A percentile compares a stretch with the other conserved stretches of the same genome.
Conservation (phyloP, 352 stramenopile species). For the Globisporangium nunn region DNA sequence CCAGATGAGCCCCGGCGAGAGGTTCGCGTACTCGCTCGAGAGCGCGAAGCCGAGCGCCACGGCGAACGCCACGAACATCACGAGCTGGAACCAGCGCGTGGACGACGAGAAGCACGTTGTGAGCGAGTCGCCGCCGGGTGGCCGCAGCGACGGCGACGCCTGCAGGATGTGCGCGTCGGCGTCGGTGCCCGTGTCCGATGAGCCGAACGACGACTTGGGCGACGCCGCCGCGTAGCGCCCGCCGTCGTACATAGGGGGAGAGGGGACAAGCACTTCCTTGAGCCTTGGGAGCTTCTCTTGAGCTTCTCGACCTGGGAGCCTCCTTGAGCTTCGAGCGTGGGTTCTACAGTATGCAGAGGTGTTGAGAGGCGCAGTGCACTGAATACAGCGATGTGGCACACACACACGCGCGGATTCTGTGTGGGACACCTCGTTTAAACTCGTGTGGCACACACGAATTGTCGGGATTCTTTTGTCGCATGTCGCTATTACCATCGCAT, state of each 20-base stretch:
- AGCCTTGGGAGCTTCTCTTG: too few species aligned
- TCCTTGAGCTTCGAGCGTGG: too few species aligned
- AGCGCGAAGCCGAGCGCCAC: slow-evolving; percentile 53
- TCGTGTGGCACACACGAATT: not conserved
- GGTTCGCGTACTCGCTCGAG: slow-evolving; percentile 57
- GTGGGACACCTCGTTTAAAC: too few species aligned
- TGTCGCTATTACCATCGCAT: not conserved
- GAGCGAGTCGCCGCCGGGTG: slow-evolving; percentile 17
- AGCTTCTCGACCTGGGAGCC: too few species aligned
- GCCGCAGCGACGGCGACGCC: slow-evolving; percentile 11
- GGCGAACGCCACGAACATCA: slow-evolving; percentile 79
- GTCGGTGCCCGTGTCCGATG: slow-evolving; percentile 29
- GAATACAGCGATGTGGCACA: too few species aligned
- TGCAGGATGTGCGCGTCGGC: slow-evolving; percentile 43
- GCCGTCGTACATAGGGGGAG: not conserved
- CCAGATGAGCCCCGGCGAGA: slow-evolving; percentile 80
- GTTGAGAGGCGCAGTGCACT: too few species aligned
- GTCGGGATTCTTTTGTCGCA: not conserved
- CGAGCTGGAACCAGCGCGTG: slow-evolving; percentile 78
- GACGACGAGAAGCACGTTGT: slow-evolving; percentile 66
- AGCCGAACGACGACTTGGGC: slow-evolving; percentile 29
- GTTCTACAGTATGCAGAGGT: too few species aligned
- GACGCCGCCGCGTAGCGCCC: slow-evolving; percentile 6
- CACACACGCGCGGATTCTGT: too few species aligned
- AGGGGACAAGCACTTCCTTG: not conserved